Conservation (phyloP, 768 basidiomycete species). For the Calocera viscosa region DNA sequence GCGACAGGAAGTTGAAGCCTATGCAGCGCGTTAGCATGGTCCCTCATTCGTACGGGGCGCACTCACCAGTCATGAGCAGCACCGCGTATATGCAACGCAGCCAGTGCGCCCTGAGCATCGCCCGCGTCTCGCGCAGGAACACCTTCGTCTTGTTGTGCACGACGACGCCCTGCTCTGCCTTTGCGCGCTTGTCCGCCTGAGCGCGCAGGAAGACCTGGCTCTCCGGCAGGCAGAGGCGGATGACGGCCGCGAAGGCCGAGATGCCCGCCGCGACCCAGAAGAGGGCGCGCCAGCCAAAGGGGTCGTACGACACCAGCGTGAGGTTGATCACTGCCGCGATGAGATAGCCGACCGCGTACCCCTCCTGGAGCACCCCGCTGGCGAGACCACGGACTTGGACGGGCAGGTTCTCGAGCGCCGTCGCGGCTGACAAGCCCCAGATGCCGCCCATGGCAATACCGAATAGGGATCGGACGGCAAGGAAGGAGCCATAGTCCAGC, state of each 20-base stretch:
- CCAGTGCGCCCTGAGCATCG: conserved; percentile 30
- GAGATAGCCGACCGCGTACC: conserved; percentile 78
- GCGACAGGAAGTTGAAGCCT: conserved; percentile 45
- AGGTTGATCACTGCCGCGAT: conserved; percentile 43
- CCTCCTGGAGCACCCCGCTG: conserved; percentile 76
- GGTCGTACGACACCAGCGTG: conserved; percentile 26
- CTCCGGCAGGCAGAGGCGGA: conserved; percentile 65
- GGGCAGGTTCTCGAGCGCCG: conserved; percentile 80
- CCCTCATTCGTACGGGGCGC: not conserved
- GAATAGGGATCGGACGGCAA: conserved; percentile 70
- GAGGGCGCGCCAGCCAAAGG: conserved; percentile 54
- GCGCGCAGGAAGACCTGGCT: conserved; percentile 59
- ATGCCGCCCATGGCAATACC: conserved; percentile 74
- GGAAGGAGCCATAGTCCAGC: conserved; percentile 61
- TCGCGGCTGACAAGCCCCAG: conserved; percentile 74
- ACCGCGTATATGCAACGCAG: conserved; percentile 27
- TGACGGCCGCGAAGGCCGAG: conserved; percentile 50
- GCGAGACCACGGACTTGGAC: conserved; percentile 75
- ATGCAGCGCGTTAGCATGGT: not conserved
- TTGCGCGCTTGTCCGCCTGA: conserved; percentile 34
- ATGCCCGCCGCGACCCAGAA: conserved; percentile 71
- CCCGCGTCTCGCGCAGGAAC: conserved; percentile 27
- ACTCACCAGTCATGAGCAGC: conserved; percentile 44
- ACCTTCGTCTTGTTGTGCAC: conserved; percentile 45
- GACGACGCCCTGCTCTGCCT: conserved; percentile 31